Base-by-base conservation (phyloP, 2,329 filamentous ascomycete genomes). In the Penicillium capsulatum region DNA sequence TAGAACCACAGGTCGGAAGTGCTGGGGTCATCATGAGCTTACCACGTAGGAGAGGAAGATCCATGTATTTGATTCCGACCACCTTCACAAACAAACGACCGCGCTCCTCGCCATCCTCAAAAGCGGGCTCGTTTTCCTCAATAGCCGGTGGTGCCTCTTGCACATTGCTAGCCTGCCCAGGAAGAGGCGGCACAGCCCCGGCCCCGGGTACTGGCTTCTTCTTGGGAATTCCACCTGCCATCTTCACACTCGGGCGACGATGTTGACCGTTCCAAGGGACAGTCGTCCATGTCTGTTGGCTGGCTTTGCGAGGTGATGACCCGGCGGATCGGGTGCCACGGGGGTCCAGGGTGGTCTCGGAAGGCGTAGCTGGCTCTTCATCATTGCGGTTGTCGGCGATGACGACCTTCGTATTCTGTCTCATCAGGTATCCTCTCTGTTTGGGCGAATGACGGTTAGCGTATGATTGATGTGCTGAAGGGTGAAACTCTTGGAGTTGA, bases 361-460 rank as follows among this genome's bases (percentile, higher is more conserved):
- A 50, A 20, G 53, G 59, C 20, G 51, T 53, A 34, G 49, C 57
- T 19, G 53, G 51, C 50, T 66, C 81, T 59, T 63, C 83, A 47
- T 84, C 75, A 50, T 84, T 83, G 31, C 77, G 75, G 59, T 75
- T 81, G 61, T 83, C 94, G n/a, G 92, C 92, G 34, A 94, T 81
- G 35, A 98, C 88, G 38, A 98, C 79, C 66, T 97, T 97, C 3
- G 91, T 97, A 68, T 97, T 98, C 58, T 98, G 91, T 58, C 92
- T 83, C 91, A 97, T 98, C 31, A 97, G 76, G 61, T 98, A 98
- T 40, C 92, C 92, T 72, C 94, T 90, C 90, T 96, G 85, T 80
- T 75, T 75, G 53, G 67, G 73, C 55, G 69, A 58, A 59, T 65
- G 75, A 58, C 71, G 60, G 76, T 88, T 81, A 87, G 83, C 75